phyloP scores from a whole-genome alignment of 202 grass and related monocot species.

The Zoysia matrella region DNA sequence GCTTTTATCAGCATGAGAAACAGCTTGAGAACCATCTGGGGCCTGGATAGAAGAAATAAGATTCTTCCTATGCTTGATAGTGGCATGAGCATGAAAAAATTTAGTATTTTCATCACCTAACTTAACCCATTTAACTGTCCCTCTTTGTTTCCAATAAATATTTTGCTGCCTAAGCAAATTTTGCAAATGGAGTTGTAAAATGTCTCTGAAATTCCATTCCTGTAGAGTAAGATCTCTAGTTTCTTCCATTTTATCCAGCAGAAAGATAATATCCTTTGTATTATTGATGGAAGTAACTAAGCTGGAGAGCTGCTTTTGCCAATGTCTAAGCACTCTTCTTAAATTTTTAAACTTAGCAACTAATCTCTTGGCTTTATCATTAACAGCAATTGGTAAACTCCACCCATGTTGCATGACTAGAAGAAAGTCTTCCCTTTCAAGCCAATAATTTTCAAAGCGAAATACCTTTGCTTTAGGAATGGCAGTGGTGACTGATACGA shows the following conservation, averaged over 20 bases:
- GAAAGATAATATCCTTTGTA: no score
- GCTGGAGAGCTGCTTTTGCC: no score
- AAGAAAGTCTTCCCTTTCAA: not conserved
- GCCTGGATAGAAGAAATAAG: no score
- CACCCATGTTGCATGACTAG: not conserved
- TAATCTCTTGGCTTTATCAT: not conserved
- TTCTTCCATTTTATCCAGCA: not conserved
- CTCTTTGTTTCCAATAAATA: not conserved
- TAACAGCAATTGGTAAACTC: accelerated
- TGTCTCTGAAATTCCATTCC: not conserved
- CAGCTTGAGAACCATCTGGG: no score
- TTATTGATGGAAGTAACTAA: no score
- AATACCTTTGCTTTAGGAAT: not conserved
- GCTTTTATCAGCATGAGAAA: no score
- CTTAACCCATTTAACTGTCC: not conserved
- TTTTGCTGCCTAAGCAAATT: not conserved
- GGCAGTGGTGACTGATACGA: not conserved
- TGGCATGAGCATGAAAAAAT: no score
- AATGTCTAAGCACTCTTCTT: not conserved
- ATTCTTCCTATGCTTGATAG: no score
- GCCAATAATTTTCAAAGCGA: not conserved
- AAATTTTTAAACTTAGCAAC: not conserved
- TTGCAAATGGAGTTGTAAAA: no score
- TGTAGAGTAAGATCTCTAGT: not conserved
- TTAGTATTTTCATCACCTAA: no score